These are phyloP conservation scores for Mycena alexandri DNA, from an alignment of 768 basidiomycete species.

Conservation along the genomic window DNA sequence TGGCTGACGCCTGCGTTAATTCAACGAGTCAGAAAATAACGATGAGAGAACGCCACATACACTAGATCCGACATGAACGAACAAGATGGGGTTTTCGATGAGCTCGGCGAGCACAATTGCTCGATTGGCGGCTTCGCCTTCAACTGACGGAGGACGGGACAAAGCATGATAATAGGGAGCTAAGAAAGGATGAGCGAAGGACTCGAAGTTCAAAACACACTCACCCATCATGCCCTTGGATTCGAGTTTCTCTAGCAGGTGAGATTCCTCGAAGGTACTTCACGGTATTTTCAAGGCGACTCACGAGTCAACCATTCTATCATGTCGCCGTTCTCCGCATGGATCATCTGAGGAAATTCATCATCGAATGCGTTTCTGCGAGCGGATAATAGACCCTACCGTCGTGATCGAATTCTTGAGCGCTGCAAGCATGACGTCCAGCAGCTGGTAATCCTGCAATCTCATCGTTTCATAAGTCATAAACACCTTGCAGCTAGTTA, in stretches of 20 bases:
- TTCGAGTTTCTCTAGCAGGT: conserved; percentile 14
- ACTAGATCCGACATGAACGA: conserved; percentile 24
- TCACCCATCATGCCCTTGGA: conserved; percentile 21
- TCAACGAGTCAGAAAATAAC: background rate
- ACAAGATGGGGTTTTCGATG: conserved; percentile 15
- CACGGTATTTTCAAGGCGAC: background rate
- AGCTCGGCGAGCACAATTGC: conserved; percentile 19
- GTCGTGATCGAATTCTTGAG: conserved; percentile 18
- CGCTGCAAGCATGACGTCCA: conserved; percentile 20
- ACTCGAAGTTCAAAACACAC: background rate
- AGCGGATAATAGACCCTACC: background rate
- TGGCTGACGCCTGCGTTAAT: conserved; percentile 1
- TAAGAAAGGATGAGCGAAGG: background rate
- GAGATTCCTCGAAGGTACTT: background rate
- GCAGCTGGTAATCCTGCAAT: conserved; percentile 22
- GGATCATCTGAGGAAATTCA: conserved; percentile 13
- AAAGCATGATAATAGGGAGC: conserved; percentile 19
- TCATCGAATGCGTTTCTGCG: background rate
- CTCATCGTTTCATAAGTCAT: conserved; percentile 24
- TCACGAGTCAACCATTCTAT: conserved; percentile 16
- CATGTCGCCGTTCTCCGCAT: conserved; percentile 25
- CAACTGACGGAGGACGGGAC: conserved; percentile 18
- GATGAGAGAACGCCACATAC: background rate
- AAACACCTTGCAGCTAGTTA: conserved; percentile 22
- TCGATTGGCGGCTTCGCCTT: conserved; percentile 22